Conservation (phyloP, 2,329 filamentous ascomycete genomes). For the Cytospora piceae region DNA sequence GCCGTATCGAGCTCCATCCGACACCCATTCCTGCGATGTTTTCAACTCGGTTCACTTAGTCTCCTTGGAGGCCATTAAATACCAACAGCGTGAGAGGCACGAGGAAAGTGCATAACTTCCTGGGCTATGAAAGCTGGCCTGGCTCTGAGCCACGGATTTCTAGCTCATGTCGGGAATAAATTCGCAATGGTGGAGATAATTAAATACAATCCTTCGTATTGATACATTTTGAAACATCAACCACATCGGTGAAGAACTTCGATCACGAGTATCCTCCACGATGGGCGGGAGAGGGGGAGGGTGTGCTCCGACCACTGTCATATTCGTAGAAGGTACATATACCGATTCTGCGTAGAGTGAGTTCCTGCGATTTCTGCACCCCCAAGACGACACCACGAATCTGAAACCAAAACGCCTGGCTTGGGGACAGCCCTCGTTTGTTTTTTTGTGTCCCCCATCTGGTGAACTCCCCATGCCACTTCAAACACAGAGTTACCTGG, state of each 20-base stretch:
- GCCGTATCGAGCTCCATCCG: background rate
- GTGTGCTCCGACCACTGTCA: background rate
- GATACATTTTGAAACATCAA: background rate
- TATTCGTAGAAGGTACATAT: slow-evolving; percentile 14
- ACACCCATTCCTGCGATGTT: background rate
- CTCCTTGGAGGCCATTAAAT: too few species aligned
- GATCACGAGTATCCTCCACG: background rate
- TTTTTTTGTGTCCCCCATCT: background rate
- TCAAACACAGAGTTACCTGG: background rate
- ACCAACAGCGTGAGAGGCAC: too few species aligned
- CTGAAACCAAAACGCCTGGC: slow-evolving; percentile 19
- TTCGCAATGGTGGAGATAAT: background rate
- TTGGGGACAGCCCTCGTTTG: slow-evolving; percentile 13
- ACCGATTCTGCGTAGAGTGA: slow-evolving; percentile 14
- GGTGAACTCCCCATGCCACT: background rate
- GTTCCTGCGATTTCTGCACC: background rate
- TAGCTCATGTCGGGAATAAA: background rate
- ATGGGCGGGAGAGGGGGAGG: background rate
- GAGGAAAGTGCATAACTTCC: too few species aligned
- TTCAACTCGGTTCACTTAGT: too few species aligned
- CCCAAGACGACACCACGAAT: background rate
- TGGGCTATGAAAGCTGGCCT: too few species aligned
- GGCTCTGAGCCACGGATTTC: too few species aligned
- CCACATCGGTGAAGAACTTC: background rate
- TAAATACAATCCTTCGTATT: background rate